Base-by-base conservation (phyloP, 768 basidiomycete species). In the Rhizopogon salebrosus region DNA sequence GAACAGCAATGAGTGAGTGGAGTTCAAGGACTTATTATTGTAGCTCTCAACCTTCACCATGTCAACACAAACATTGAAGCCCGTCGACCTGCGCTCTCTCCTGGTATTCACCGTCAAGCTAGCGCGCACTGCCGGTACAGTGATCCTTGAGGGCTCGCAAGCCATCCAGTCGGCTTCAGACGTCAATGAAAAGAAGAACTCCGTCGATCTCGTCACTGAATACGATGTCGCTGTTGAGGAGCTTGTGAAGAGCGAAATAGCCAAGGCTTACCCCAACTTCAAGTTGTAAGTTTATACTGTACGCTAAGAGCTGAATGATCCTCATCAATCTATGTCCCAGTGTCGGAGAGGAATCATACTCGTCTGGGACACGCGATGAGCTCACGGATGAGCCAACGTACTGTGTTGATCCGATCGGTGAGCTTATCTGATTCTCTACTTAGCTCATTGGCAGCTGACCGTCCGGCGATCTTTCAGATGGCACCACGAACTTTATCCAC, bases 371-470 rank as follows among this genome's bases (percentile, higher is more conserved):
- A 53, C 76, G 80, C 27, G 76, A 78, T 18, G 76, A 83, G 10
- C 69, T 95, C 52, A 92, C 90, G 1, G 89, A 97, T 60, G 84
- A 84, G 27, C 93, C 94, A 4, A 98, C 95, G 0, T 99, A 89
- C 74, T 97, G 95, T 62, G 90, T 95, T 40, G 95, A 98, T 66
- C 95, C 95, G 29, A 95, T 97, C 53, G 94, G 89, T 86, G 59
- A 51, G 76, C 62, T 26, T 42, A 41, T 31, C 14, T n/a, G n/a
- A n/a, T n/a, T n/a, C n/a, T 34, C 11, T 34, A 23, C 31, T 26
- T 8, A 11, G 29, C 49, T 9, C 18, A 18, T 22, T 14, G 13
- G 3, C 23, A 26, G 7, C 14, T 8, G 23, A 40, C 20, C 48
- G 23, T 38, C 20, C 48, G 26, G 36, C 38, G 20, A 9, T 24